Percentiles rank a stretch among this genome's conserved stretches.
Evolutionary conservation across 2,329 filamentous ascomycete species (phyloP).

Genomic region (Sarocladiaceae sp.): DNA sequence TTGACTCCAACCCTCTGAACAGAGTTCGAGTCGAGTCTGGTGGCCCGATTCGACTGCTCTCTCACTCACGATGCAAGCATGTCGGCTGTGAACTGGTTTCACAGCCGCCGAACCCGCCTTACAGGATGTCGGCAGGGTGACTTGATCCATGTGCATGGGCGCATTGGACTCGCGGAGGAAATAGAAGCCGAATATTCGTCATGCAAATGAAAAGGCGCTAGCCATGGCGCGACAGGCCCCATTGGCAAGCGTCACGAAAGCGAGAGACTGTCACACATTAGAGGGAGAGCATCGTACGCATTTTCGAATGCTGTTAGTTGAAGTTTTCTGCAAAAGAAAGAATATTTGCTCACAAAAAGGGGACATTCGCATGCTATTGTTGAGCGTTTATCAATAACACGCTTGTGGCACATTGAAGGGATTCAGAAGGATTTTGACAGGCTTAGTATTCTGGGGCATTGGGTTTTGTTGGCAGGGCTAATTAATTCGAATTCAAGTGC

Average conservation of each 20-base stretch:
- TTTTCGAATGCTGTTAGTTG: not conserved
- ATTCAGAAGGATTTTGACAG: too few species aligned
- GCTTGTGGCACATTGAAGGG: too few species aligned
- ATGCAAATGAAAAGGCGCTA: not conserved
- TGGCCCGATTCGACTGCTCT: not conserved
- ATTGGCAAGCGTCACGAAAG: too few species aligned
- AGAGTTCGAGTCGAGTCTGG: not conserved
- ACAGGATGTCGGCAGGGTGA: not conserved
- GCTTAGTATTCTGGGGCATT: not conserved
- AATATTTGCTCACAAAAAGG: not conserved
- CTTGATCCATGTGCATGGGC: not conserved
- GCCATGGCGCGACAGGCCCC: too few species aligned
- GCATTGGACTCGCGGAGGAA: not conserved
- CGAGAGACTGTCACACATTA: too few species aligned
- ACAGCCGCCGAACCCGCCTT: not conserved
- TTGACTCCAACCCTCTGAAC: not conserved
- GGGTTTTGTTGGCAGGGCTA: not conserved
- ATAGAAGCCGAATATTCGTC: not conserved
- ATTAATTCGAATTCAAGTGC: not conserved
- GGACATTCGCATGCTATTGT: too few species aligned
- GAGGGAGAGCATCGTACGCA: not conserved
- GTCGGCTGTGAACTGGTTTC: constrained; percentile 8
- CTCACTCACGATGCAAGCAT: constrained; percentile 6
- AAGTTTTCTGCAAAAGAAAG: not conserved
- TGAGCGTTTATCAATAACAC: too few species aligned